These are phyloP conservation scores for Brassica cretica DNA, from an alignment of 345 rosid genomes.

Conservation along the genomic window DNA sequence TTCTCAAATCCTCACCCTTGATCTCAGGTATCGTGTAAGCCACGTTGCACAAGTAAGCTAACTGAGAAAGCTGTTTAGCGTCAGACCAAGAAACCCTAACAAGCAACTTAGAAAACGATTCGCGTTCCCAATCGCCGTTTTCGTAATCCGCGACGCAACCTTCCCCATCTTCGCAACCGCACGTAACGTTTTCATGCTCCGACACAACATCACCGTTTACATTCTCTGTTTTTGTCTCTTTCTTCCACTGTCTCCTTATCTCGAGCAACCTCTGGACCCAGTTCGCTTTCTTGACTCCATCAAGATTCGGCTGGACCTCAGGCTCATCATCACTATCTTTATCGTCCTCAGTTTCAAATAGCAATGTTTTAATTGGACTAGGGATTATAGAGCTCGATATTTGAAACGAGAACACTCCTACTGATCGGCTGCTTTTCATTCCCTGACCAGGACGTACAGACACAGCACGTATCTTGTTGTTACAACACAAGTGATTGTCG, in stretches of 20 bases:
- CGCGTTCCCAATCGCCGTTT: conserved; percentile 40
- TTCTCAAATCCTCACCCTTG: conserved; percentile 58
- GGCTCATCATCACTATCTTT: conserved; percentile 19
- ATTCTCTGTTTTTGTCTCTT: conserved; percentile 37
- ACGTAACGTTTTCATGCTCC: conserved; percentile 32
- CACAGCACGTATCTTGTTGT: conserved; percentile 44
- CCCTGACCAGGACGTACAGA: conserved; percentile 54
- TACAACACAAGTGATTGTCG: conserved; percentile 66
- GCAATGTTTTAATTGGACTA: conserved; percentile 48
- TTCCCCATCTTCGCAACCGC: conserved; percentile 45
- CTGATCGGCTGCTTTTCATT: conserved; percentile 57
- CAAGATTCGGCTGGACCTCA: conserved; percentile 35
- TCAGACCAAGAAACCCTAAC: conserved; percentile 59
- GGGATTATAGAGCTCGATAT: conserved; percentile 61
- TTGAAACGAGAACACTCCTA: conserved; percentile 60
- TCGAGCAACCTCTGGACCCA: conserved; percentile 79
- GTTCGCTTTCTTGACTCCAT: conserved; percentile 52
- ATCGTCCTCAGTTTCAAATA: conserved; percentile 58
- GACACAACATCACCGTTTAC: conserved; percentile 24
- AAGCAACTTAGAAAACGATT: conserved; percentile 60
- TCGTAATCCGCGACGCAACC: conserved; percentile 54
- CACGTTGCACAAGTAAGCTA: conserved; percentile 81
- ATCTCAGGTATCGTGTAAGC: conserved; percentile 78
- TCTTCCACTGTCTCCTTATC: conserved; percentile 61
- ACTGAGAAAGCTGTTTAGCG: conserved; percentile 64